phyloP scores from a whole-genome alignment of 2,329 filamentous ascomycete species.

The Alternaria tenuissima region DNA sequence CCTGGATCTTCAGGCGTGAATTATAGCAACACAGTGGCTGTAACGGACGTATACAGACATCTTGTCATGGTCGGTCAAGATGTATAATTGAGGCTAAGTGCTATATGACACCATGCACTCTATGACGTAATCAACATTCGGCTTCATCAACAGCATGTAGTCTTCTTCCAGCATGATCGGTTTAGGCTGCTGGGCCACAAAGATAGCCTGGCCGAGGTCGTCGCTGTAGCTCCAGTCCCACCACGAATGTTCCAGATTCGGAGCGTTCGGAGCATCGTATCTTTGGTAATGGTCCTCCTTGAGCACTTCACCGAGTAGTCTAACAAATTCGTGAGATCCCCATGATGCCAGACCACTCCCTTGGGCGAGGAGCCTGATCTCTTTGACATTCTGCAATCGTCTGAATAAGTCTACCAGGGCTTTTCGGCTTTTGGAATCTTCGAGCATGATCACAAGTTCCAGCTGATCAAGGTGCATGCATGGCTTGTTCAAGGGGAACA shows the following conservation, averaged over 20 bases:
- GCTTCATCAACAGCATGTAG: conserved; percentile 51
- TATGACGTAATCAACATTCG: conserved; percentile 48
- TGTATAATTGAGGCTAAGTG: background rate
- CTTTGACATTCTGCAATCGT: conserved; percentile 42
- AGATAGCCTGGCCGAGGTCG: conserved; percentile 31
- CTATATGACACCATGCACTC: conserved; percentile 1
- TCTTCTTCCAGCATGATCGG: conserved; percentile 44
- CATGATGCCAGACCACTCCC: conserved; percentile 3
- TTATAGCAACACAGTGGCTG: background rate
- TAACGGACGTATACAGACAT: background rate
- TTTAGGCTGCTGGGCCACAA: conserved; percentile 41
- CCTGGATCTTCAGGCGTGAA: background rate
- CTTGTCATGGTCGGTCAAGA: background rate
- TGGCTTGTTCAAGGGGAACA: conserved; percentile 43
- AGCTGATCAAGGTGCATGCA: conserved; percentile 40
- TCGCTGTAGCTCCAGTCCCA: conserved; percentile 51
- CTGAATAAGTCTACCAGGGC: conserved; percentile 48
- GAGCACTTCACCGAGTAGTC: conserved; percentile 50
- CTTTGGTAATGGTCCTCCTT: conserved; percentile 53
- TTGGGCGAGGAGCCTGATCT: conserved; percentile 45
- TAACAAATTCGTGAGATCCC: conserved; percentile 30
- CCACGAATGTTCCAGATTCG: conserved; percentile 47
- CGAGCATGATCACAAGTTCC: conserved; percentile 29
- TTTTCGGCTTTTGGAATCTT: conserved; percentile 28
- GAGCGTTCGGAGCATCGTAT: conserved; percentile 44